phyloP scores from a whole-genome alignment of 129 eudicot species.

The Solidago caesia region DNA sequence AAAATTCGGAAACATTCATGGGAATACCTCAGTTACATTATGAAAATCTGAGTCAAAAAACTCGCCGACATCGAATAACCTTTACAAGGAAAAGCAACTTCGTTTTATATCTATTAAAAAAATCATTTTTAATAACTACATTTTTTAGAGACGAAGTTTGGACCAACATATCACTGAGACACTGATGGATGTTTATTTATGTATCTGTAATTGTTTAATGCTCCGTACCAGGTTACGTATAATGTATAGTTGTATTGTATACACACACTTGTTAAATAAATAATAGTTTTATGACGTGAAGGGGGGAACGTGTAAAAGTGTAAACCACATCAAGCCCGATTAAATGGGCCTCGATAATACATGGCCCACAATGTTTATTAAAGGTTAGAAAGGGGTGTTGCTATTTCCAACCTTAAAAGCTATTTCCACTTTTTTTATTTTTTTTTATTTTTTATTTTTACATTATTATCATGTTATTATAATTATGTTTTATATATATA shows the following conservation, averaged over 20 bases:
- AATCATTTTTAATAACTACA: not conserved
- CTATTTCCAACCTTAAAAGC: too few species aligned
- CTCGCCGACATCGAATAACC: too few species aligned
- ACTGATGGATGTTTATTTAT: not conserved
- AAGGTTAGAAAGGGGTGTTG: not conserved
- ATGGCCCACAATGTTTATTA: conserved; percentile 13
- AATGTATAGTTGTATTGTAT: too few species aligned
- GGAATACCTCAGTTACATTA: too few species aligned
- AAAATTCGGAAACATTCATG: too few species aligned
- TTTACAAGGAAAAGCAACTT: too few species aligned
- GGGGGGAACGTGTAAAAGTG: conserved; percentile 6
- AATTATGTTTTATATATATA: too few species aligned
- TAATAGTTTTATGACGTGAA: not conserved
- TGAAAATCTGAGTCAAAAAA: too few species aligned
- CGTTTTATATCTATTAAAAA: too few species aligned
- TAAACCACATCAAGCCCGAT: conserved; percentile 16
- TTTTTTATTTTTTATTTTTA: too few species aligned
- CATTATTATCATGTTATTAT: too few species aligned
- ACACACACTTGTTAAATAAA: conserved; percentile 8
- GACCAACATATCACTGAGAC: not conserved
- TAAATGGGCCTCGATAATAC: conserved; percentile 17
- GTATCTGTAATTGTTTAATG: not conserved
- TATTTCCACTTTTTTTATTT: too few species aligned
- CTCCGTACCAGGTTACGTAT: not conserved
- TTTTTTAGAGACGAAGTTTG: not conserved